Conservation (phyloP, 208 protist genomes). For the Acanthamoeba castellanii region DNA sequence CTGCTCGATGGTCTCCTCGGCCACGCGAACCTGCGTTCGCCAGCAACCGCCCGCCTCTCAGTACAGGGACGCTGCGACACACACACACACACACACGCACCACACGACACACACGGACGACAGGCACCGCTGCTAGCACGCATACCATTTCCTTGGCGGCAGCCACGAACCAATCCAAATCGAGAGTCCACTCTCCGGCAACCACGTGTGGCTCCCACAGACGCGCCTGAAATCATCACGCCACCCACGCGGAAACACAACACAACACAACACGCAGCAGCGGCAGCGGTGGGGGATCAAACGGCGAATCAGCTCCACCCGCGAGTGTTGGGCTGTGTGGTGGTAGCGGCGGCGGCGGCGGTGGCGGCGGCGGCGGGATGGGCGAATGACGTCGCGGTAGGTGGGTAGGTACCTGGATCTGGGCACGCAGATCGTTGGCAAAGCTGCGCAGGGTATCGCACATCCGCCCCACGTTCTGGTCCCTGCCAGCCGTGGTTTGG, state of each 20-base stretch:
- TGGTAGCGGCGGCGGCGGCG: no score
- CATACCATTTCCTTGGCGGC: conserved; percentile 8
- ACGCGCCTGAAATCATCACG: not conserved
- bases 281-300: no score
- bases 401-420: conserved; percentile 39
- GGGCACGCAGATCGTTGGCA: conserved; percentile 16
- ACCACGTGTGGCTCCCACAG: conserved; percentile 50
- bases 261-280: no score
- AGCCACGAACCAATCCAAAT: not conserved
- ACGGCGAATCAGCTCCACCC: no score
- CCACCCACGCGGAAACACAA: not conserved
- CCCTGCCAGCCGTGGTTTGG: no score
- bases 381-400: no score
- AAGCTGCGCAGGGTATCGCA: conserved; percentile 19
- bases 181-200: not conserved
- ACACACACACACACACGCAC: not conserved
- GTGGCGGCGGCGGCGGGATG: no score
- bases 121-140: not conserved
- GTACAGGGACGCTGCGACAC: no score
- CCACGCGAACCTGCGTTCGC: not conserved
- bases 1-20: conserved; percentile 47
- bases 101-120: not conserved
- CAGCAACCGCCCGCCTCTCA: no score
- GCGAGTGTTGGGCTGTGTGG: no score
- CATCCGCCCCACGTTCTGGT: conserved; percentile 22